Base-by-base conservation (phyloP, 2,329 filamentous ascomycete genomes). In the Phialophora tarda region DNA sequence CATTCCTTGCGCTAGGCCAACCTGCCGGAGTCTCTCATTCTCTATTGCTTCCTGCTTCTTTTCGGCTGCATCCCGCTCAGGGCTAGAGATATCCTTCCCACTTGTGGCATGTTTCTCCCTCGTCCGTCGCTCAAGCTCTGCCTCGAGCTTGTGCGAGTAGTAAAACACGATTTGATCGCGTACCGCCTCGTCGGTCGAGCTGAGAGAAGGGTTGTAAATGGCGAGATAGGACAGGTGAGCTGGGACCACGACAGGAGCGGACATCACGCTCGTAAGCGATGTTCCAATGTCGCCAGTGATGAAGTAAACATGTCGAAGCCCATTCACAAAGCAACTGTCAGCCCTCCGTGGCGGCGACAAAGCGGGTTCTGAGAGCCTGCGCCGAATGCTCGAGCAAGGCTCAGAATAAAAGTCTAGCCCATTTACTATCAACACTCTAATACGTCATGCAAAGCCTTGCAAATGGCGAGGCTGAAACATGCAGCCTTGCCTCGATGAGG, bases 1-100 rank as follows among this genome's bases (percentile, higher is more conserved):
- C 90, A 98, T 97, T 76, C 93, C 95, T 81, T 99, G 95, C 48
- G 95, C 95, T 69, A 99, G 87, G 44, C 95, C 95, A 76, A 99
- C 93, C 82, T 97, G 93, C 71, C 95, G 87, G 74, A 98, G 82
- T 73, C 89, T 90, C 80, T 96, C 91, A 78, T 98, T 95, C 75
- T 88, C 87, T 74, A 93, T 88, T 71, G 91, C 88, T 57, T 85
- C 81, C 10, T 74, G 72, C 30, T 78, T 73, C 47, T 73, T 77
- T 57, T 73, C 64, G 44, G 54, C 26, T 8, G 17, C 53, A 34
- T 66, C 34, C 61, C 62, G 30, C 24, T 63, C 30, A 11, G 41
- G 57, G 44, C 12, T 11, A 4, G 56, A 32, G 47, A 38, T 41
- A 59, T 38, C 28, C 47, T 56, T 23, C n/a, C 51, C 28, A 14